Conservation (phyloP, 495 filamentous ascomycete species). For the Apodospora peruviana region DNA sequence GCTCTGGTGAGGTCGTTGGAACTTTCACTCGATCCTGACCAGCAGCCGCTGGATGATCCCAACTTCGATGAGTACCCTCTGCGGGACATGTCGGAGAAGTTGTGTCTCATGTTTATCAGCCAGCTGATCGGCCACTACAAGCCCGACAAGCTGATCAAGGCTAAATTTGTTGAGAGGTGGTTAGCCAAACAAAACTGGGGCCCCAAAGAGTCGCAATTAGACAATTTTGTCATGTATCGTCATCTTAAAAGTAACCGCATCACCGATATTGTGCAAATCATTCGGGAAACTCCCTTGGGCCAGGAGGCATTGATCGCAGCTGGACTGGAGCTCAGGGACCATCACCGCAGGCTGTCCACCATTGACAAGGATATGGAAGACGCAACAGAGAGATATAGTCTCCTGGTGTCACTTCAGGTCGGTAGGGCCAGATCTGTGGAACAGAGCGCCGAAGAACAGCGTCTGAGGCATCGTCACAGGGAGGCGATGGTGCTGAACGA, state of each 20-base stretch:
- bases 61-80: constrained; percentile 48
- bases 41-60: constrained; percentile 40
- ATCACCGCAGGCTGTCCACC: constrained; percentile 14
- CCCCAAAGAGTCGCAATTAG: constrained; percentile 33
- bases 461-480: constrained; percentile 48
- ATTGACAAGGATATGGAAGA: constrained; percentile 4
- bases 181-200: constrained; percentile 53
- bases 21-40: constrained; percentile 43
- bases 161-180: constrained; percentile 51
- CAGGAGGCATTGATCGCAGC: constrained; percentile 35
- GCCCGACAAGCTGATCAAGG: constrained; percentile 37
- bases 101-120: constrained; percentile 41
- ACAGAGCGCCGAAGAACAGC: constrained; percentile 45
- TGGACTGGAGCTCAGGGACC: constrained; percentile 27
- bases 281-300: constrained; percentile 32
- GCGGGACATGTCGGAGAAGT: constrained; percentile 47
- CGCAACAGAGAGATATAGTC: constrained; percentile 18
- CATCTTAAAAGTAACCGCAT: constrained; percentile 39
- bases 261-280: constrained; percentile 33
- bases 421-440: constrained; percentile 33
- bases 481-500: constrained; percentile 64
- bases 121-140: constrained; percentile 39
- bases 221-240: constrained; percentile 41
- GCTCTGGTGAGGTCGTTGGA: constrained; percentile 49
- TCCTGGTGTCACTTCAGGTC: constrained; percentile 31